phyloP scores from a whole-genome alignment of 2,329 filamentous ascomycete genomes.

The Pseudopyrenochaeta lycopersici region DNA sequence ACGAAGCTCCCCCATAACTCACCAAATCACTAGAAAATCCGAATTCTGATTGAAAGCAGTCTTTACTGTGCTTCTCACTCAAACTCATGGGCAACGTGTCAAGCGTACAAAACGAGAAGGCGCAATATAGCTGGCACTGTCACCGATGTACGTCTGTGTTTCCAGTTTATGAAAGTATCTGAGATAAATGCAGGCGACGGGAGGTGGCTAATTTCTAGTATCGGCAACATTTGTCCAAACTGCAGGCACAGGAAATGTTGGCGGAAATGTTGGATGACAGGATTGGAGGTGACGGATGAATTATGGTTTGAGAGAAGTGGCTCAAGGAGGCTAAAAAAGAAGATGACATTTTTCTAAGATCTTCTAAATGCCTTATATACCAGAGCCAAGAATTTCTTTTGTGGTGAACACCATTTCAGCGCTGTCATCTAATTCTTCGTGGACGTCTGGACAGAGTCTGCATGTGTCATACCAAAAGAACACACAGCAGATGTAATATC shows the following conservation, averaged over 20 bases:
- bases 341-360: too few relatives aligned
- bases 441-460: too few relatives aligned
- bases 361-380: too few relatives aligned
- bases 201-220: background rate
- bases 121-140: conserved; percentile 7
- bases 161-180: background rate
- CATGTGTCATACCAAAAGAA: too few relatives aligned
- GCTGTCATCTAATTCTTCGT: too few relatives aligned
- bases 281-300: conserved; percentile 3
- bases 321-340: background rate
- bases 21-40: too few relatives aligned
- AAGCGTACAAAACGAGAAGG: background rate
- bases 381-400: background rate
- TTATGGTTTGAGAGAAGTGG: conserved; percentile 4
- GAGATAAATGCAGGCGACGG: background rate
- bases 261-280: conserved; percentile 4
- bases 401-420: too few relatives aligned
- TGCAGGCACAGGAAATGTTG: conserved; percentile 8
- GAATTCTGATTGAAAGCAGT: too few relatives aligned
- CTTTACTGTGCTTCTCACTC: too few relatives aligned
- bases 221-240: conserved; percentile 4
- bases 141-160: background rate
- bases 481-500: too few relatives aligned
- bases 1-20: too few relatives aligned
- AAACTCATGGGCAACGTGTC: conserved; percentile 1